Evolutionary conservation across 768 basidiomycete species (phyloP).

Genomic region (Punctularia strigosozonata): DNA sequence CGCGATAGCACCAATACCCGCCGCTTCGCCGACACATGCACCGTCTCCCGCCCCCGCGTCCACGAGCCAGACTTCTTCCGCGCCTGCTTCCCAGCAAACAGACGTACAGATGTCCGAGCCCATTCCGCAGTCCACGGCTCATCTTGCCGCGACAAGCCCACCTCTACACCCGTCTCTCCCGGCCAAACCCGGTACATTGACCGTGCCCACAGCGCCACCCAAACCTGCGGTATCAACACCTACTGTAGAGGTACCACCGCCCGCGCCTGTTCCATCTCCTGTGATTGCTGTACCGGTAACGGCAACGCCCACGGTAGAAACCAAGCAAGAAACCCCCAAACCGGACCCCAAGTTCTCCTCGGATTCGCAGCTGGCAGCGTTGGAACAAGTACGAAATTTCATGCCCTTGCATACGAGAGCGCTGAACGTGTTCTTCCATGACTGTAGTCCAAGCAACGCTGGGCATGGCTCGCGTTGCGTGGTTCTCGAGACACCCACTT

Average conservation of each 20-base stretch:
- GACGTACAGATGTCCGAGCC: no score
- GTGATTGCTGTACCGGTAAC: conserved; percentile 8
- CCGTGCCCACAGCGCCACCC: conserved; percentile 15
- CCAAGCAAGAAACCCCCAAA: no score
- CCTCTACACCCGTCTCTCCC: conserved; percentile 62
- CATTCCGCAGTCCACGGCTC: conserved; percentile 1
- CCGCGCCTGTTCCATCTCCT: conserved; percentile 14
- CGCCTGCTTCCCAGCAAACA: conserved; percentile 6
- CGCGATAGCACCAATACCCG: conserved; percentile 8
- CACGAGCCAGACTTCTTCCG: conserved; percentile 9
- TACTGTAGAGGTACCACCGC: conserved; percentile 13
- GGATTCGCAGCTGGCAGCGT: conserved; percentile 41
- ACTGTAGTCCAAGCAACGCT: conserved; percentile 59
- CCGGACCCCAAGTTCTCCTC: no score
- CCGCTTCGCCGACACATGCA: conserved; percentile 16
- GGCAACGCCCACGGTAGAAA: conserved; percentile 6
- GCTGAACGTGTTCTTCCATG: background rate
- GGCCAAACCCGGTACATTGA: conserved; percentile 46
- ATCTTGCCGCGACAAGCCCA: conserved; percentile 22
- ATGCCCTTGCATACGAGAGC: background rate
- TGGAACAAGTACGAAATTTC: conserved; percentile 46
- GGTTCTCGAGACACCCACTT: conserved; percentile 62
- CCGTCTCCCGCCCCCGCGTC: conserved; percentile 16
- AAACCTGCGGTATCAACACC: conserved; percentile 3
- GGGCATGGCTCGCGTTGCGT: conserved; percentile 75